phyloP scores from a whole-genome alignment of 1,139 yeast genomes.

The Hanseniaspora uvarum region DNA sequence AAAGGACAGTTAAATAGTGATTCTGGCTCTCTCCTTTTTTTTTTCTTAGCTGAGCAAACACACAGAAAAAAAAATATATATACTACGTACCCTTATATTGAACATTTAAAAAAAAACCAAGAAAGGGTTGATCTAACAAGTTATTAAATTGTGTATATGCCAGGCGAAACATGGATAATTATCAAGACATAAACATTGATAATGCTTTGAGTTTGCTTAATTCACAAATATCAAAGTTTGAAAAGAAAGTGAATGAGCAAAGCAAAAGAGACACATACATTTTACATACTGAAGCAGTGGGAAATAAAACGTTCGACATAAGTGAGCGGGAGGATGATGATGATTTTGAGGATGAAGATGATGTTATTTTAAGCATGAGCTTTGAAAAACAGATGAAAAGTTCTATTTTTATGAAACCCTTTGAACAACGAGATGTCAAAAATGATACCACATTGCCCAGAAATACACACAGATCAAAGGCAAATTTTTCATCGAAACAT shows the following conservation, averaged over 20 bases:
- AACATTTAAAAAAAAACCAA: background rate
- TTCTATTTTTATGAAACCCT: background rate
- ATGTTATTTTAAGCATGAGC: background rate
- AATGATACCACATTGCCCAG: background rate
- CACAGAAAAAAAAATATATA: background rate
- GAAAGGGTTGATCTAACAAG: background rate
- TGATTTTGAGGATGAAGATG: constrained; percentile 6
- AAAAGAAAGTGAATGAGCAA: background rate
- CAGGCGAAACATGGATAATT: background rate
- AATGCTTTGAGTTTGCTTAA: constrained; percentile 3
- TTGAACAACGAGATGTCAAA: background rate
- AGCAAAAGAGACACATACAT: background rate
- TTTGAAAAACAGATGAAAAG: background rate
- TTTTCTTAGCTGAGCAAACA: too few species aligned
- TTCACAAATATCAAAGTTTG: constrained; percentile 8
- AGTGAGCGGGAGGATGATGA: constrained; percentile 4
- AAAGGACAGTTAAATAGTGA: too few species aligned
- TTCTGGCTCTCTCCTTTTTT: too few species aligned
- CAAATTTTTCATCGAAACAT: background rate
- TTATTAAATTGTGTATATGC: background rate
- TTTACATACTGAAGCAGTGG: background rate
- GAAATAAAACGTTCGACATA: background rate
- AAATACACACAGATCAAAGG: background rate
- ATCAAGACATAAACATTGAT: constrained; percentile 11
- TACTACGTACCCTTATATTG: background rate